phyloP scores from a whole-genome alignment of 192 early-diverging fungal species.

The Glomus cerebriforme region DNA sequence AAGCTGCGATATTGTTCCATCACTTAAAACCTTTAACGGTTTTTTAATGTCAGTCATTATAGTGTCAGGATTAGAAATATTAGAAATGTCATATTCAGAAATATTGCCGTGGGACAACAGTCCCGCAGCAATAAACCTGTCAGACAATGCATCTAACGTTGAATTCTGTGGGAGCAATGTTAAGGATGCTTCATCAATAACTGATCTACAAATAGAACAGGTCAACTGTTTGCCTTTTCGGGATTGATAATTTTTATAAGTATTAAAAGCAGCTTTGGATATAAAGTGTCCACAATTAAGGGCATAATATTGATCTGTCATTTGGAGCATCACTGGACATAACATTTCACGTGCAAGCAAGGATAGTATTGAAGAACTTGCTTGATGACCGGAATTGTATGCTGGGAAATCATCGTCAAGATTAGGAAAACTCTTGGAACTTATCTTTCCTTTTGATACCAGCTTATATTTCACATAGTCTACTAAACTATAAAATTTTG shows the following conservation, averaged over 20 bases:
- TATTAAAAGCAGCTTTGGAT: background rate
- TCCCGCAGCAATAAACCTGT: background rate
- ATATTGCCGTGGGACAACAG: background rate
- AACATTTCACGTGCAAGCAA: background rate
- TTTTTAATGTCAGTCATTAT: background rate
- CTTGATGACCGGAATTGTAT: background rate
- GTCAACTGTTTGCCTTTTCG: background rate
- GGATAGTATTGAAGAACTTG: background rate
- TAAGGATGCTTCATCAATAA: background rate
- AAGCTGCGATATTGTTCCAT: background rate
- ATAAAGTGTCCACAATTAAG: background rate
- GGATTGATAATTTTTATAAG: background rate
- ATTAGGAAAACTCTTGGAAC: background rate
- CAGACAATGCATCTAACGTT: background rate
- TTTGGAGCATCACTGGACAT: background rate
- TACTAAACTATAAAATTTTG: background rate
- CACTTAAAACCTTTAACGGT: background rate
- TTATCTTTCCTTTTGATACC: background rate
- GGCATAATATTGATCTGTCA: background rate
- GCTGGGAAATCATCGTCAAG: background rate
- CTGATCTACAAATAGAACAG: background rate
- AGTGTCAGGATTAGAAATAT: too few species aligned
- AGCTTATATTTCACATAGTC: background rate
- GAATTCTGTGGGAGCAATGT: background rate
- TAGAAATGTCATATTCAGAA: background rate